phyloP scores from a whole-genome alignment of 2,329 filamentous ascomycete genomes.

The Rugonectria rugulosa region DNA sequence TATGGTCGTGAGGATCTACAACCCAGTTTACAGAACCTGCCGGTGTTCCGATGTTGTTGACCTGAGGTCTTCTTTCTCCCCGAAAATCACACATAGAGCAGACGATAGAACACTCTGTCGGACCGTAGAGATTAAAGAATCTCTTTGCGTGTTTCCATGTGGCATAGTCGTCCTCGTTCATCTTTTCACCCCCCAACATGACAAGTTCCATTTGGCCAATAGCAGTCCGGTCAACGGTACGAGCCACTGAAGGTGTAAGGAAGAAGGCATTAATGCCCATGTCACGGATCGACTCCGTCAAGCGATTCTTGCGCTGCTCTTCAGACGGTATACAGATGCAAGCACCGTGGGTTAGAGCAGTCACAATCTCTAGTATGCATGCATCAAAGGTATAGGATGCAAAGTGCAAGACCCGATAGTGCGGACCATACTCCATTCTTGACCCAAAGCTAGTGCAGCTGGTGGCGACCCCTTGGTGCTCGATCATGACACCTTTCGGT shows the following conservation, averaged over 20 bases:
- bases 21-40: slow-evolving; percentile 26
- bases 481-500: slow-evolving; percentile 33
- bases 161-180: slow-evolving; percentile 5
- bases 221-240: background rate
- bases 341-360: slow-evolving; percentile 6
- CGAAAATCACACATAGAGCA: slow-evolving; percentile 1
- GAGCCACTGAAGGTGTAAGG: background rate
- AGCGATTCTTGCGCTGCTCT: background rate
- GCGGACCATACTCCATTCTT: slow-evolving; percentile 9
- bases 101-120: slow-evolving; percentile 18
- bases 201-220: slow-evolving; percentile 9
- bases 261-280: background rate
- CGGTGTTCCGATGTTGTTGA: slow-evolving; percentile 8
- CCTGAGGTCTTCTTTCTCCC: background rate
- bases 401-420: slow-evolving; percentile 14
- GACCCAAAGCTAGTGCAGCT: background rate
- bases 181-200: background rate
- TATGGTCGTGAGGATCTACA: slow-evolving; percentile 26
- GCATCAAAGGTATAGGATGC: slow-evolving; percentile 9
- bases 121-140: slow-evolving; percentile 20
- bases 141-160: slow-evolving; percentile 8
- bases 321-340: slow-evolving; percentile 19
- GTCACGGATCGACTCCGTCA: background rate
- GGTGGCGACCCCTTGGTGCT: slow-evolving; percentile 20
- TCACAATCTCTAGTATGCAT: slow-evolving; percentile 1